Conservation (phyloP, 2,329 filamentous ascomycete species). For the Calonectria multiphialidica region DNA sequence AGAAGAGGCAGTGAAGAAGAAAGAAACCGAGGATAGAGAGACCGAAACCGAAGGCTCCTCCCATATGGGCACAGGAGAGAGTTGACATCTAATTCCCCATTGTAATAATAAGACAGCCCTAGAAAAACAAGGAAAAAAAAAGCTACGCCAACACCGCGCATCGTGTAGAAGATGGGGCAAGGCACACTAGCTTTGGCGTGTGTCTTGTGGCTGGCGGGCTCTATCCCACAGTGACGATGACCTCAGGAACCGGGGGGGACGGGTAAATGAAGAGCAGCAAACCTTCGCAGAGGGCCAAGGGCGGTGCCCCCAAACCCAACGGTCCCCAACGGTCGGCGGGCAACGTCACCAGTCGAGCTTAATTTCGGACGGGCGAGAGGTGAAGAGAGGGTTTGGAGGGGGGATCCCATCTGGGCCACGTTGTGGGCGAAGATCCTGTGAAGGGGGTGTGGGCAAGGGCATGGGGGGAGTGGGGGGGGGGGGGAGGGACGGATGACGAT, state of each 20-base stretch:
- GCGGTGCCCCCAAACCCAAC: background rate
- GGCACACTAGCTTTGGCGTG: background rate
- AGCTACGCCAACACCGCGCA: background rate
- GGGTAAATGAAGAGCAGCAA: background rate
- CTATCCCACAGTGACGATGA: background rate
- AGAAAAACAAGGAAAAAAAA: background rate
- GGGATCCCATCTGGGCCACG: constrained; percentile 36
- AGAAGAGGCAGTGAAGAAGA: background rate
- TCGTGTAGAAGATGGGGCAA: background rate
- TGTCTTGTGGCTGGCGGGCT: constrained; percentile 5
- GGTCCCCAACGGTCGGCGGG: background rate
- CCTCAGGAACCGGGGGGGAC: background rate
- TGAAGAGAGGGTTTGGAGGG: constrained; percentile 15
- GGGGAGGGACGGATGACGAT: background rate
- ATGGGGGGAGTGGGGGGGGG: background rate
- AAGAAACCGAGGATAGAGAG: background rate
- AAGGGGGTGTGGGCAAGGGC: background rate
- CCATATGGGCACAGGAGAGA: background rate
- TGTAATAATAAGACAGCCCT: background rate
- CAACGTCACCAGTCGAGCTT: constrained; percentile 12
- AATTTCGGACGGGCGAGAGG: background rate
- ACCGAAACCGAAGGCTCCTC: background rate
- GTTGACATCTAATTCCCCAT: background rate
- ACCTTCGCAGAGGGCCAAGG: background rate
- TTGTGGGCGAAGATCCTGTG: constrained; percentile 26